These are phyloP conservation scores for Dictyostelium purpureum DNA, from an alignment of 78 protist species.

Conservation along the genomic window DNA sequence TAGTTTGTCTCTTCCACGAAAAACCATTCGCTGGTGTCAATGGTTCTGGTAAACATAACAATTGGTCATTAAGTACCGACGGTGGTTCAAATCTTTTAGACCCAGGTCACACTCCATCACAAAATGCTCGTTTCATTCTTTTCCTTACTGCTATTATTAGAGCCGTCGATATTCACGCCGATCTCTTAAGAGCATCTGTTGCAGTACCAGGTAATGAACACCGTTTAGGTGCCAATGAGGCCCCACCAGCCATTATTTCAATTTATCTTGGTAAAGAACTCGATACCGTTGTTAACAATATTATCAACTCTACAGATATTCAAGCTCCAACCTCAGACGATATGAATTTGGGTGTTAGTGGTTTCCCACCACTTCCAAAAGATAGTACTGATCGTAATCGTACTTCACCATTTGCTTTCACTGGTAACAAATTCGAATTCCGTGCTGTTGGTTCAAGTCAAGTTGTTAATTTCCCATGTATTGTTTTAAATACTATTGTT, in stretches of 20 bases:
- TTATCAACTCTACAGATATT: background rate
- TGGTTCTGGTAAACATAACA: constrained; percentile 97
- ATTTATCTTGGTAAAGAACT: constrained; percentile 90
- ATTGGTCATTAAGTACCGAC: constrained; percentile 85
- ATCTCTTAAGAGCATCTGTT: constrained; percentile 84
- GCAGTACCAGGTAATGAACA: constrained; percentile 93
- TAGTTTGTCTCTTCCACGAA: constrained; percentile 91
- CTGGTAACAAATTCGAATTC: constrained; percentile 94
- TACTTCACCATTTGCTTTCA: constrained; percentile 96
- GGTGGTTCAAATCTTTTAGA: constrained; percentile 85
- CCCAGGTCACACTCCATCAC: constrained; percentile 74
- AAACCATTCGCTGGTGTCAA: constrained; percentile 95
- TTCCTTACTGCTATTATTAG: constrained; percentile 82
- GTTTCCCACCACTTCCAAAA: constrained; percentile 74
- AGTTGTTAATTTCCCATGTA: constrained; percentile 67
- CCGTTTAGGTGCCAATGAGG: constrained; percentile 97
- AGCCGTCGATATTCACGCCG: constrained; percentile 86
- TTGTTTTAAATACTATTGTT: constrained; percentile 77
- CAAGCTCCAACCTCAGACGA: background rate
- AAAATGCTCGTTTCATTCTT: constrained; percentile 76
- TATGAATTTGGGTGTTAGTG: constrained; percentile 83
- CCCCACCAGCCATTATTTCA: constrained; percentile 97
- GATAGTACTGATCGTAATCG: constrained; percentile 96
- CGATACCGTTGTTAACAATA: constrained; percentile 24
- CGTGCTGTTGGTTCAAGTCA: constrained; percentile 95